phyloP scores from a whole-genome alignment of 192 early-diverging fungal species.

The Coemansia sp. region DNA sequence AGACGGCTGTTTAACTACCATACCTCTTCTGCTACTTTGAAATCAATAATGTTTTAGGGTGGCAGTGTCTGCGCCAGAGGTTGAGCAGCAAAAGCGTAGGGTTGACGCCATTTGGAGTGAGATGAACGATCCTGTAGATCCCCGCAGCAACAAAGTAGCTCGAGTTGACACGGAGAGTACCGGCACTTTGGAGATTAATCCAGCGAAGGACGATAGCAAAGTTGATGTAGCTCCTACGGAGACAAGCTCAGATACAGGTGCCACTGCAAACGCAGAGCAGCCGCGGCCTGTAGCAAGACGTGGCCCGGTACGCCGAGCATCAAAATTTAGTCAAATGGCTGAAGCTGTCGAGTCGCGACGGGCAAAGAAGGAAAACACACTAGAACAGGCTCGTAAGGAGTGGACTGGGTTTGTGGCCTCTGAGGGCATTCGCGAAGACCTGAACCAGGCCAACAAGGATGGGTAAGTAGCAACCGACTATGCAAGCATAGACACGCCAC shows the following conservation, averaged over 20 bases:
- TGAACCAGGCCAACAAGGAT: slow-evolving; percentile 57
- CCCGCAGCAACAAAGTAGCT: slow-evolving; percentile 13
- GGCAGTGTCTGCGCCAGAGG: neutral
- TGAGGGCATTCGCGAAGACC: slow-evolving; percentile 52
- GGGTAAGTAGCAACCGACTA: slow-evolving; percentile 21
- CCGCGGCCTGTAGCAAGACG: neutral
- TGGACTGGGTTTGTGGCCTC: slow-evolving; percentile 49
- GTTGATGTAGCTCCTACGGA: neutral
- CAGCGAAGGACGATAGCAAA: neutral
- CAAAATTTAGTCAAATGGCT: slow-evolving; percentile 54
- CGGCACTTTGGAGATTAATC: neutral
- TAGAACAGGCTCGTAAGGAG: slow-evolving; percentile 47
- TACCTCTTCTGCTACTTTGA: neutral
- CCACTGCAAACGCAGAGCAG: neutral
- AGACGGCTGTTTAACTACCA: neutral
- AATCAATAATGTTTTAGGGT: neutral
- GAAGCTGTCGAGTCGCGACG: slow-evolving; percentile 47
- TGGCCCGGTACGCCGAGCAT: slow-evolving; percentile 25
- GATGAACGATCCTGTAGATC: slow-evolving; percentile 34
- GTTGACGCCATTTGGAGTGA: slow-evolving; percentile 46
- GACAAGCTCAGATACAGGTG: neutral
- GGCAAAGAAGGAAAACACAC: slow-evolving; percentile 41
- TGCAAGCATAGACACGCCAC: neutral
- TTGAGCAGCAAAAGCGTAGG: slow-evolving; percentile 37
- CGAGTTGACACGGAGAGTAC: slow-evolving; percentile 14